Evolutionary conservation across 2,329 filamentous ascomycete genomes (phyloP).

Genomic region (Botrytis medusae): DNA sequence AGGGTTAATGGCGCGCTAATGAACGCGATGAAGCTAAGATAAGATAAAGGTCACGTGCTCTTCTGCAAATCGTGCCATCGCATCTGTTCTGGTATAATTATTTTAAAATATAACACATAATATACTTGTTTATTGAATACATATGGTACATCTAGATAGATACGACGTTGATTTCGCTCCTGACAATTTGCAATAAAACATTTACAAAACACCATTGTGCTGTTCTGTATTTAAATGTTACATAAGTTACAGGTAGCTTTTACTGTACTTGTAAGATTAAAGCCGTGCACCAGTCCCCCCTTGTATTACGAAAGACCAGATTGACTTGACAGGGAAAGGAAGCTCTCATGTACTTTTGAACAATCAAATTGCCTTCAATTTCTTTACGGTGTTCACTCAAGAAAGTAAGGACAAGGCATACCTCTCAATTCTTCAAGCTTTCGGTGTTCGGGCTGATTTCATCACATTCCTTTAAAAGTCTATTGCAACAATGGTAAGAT

Average conservation of each 20-base stretch:
- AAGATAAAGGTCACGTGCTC: background rate
- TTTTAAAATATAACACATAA: background rate
- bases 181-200: background rate
- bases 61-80: background rate
- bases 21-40: conserved; percentile 1
- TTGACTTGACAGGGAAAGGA: conserved; percentile 11
- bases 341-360: conserved; percentile 10
- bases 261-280: background rate
- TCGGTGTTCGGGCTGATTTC: conserved; percentile 24
- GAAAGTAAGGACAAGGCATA: background rate
- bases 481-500: conserved; percentile 40
- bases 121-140: background rate
- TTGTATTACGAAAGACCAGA: conserved; percentile 20
- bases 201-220: background rate
- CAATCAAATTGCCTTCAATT: conserved; percentile 5
- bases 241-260: background rate
- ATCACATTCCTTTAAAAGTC: conserved; percentile 35
- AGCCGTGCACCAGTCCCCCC: conserved; percentile 1
- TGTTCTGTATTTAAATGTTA: background rate
- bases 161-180: background rate
- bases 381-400: background rate
- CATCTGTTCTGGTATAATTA: background rate
- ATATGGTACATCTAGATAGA: background rate
- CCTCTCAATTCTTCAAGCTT: background rate
- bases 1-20: background rate